Percentiles rank a stretch among this genome's conserved stretches.
Conservation (phyloP, 2,329 filamentous ascomycete species). For the Parastagonospora avenae region DNA sequence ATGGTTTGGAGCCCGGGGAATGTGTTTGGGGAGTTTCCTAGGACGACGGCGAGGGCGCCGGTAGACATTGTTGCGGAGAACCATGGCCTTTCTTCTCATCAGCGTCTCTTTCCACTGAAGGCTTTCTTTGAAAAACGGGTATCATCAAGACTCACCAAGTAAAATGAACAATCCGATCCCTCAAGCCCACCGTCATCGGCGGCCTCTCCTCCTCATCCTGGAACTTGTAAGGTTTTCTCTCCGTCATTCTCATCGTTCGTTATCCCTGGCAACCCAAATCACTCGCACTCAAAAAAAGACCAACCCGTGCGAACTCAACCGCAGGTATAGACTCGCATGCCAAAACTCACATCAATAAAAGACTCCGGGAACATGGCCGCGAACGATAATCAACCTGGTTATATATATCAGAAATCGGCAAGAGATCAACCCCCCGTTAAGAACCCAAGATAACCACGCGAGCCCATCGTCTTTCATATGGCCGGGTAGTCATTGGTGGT, state of each 20-base stretch:
- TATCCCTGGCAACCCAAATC: not conserved
- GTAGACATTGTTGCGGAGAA: slow-evolving; percentile 78
- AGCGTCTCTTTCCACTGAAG: not conserved
- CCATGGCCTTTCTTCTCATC: slow-evolving; percentile 48
- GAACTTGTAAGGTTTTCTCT: slow-evolving; percentile 19
- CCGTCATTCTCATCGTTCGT: slow-evolving; percentile 25
- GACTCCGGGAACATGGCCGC: too few species aligned
- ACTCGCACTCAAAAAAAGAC: not conserved
- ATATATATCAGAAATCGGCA: too few species aligned
- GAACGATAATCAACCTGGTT: too few species aligned
- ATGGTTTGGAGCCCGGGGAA: slow-evolving; percentile 69
- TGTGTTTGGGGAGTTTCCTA: slow-evolving; percentile 65
- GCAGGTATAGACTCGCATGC: too few species aligned
- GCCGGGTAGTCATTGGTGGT: slow-evolving; percentile 4
- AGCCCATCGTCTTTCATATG: not conserved
- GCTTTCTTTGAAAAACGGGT: too few species aligned
- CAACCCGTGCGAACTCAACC: too few species aligned
- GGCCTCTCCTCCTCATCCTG: slow-evolving; percentile 19
- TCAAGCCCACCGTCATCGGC: slow-evolving; percentile 21
- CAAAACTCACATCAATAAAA: too few species aligned
- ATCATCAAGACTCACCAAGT: slow-evolving; percentile 30
- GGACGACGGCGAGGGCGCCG: slow-evolving; percentile 69
- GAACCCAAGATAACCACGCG: too few species aligned
- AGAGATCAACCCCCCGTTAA: too few species aligned
- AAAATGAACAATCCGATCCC: slow-evolving; percentile 32